Evolutionary conservation across 352 stramenopile genomes (phyloP), one percentile per base, ranked within the genome.

Genomic region (Phytophthora foliorum): DNA sequence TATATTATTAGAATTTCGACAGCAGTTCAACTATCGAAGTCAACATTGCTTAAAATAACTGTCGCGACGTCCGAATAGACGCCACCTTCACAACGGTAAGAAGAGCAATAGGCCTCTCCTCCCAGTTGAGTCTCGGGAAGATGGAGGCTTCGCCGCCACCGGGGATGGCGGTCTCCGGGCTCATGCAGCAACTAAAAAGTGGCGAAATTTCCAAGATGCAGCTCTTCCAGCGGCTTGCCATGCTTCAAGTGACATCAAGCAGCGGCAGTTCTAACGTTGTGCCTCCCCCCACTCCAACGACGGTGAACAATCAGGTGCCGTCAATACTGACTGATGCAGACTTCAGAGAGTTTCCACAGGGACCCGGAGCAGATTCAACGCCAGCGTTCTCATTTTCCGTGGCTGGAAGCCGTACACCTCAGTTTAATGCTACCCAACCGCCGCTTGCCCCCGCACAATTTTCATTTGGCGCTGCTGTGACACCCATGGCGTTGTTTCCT

Each of bases 151-250:
- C 77, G 13, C 17, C 67, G 16, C 72, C 80, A 13, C 68, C 79
- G 31, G 49, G 60, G 24, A 19, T 67, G 16, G 84, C 78, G 7
- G 82, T 95, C 53, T 90, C 86, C 9, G 80, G 64, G 38, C 81
- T 94, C 59, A 91, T 95, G 82, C 83, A 92, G 69, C 86, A 94
- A 68, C 79, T 95, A 34, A 95, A 95, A 67, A 89, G 67, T 55
- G 88, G 88, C 21, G 84, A 93, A 57, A 95, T 95, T 69, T 91
- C 86, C 39, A 93, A 93, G 60, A 90, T 91, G 78, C 81, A 95
- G 67, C 77, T 95, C 49, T 95, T 95, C 71, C 82, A 94, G 67
- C 81, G 92, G 57, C 84, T 95, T 24, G 88, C 88, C 24, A 86
- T 82, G 63, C 85, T 95, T 4, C 86, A 93, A 66, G 62, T 67